Evolutionary conservation across 345 rosid species (phyloP), one percentile per base, ranked within the genome.

Genomic region (Hypericum androsaemum): DNA sequence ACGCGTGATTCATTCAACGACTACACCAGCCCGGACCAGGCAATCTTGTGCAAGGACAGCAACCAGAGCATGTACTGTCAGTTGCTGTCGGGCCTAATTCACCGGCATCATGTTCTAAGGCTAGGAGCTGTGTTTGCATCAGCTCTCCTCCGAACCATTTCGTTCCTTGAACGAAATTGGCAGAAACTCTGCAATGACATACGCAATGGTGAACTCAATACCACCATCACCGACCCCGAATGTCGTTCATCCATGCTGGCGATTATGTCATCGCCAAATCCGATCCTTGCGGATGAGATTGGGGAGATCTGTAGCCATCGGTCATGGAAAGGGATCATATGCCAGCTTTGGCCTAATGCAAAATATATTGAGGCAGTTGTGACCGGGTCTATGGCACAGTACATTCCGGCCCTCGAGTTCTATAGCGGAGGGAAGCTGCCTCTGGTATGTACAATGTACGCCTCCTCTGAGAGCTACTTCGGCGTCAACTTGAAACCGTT

Each of bases 21-120:
- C 53, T 70, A 52, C 54, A 72, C 88, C 3, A 82, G 82, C 65
- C 82, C 82, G 9, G 77, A 79, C 54, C 76, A 62, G 22, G 67
- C 80, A 48, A 79, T 82, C 61, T 54, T 82, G 48, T 82, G 88
- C 71, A 65, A 72, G 14, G 82, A 82, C 15, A 74, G 82, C 64
- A 50, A 55, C 60, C 88, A 82, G 59, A 82, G 88, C 82, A 79
- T 82, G 84, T 76, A 82, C 40, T 79, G 88, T 72, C 84, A 82
- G 74, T 63, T 79, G 64, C 71, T 79, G 10, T 63, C 84, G 0
- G 88, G 84, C 37, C 73, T 82, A 32, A 54, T 79, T 53, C 75
- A 76, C 41, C 80, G 79, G 7, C 68, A 58, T 43, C 75, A 79
- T 56, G 82, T 76, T 58, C 63, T 72, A 52, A 63, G 88, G 42